These are phyloP conservation scores for Wallacemonas sp. DNA, from an alignment of 208 protist species.

Conservation along the genomic window DNA sequence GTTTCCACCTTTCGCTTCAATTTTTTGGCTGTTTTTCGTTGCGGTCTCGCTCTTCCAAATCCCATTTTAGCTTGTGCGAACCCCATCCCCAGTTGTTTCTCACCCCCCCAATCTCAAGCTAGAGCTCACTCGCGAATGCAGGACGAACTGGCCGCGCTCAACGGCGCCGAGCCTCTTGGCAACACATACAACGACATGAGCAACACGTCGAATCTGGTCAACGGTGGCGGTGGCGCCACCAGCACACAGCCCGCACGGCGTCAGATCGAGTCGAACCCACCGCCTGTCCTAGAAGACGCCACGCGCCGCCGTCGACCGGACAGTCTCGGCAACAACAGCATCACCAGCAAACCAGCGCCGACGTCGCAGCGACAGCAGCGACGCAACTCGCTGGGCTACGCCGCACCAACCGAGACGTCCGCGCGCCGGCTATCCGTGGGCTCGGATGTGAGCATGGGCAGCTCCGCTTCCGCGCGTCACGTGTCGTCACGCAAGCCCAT, in stretches of 20 bases:
- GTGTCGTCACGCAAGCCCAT: conserved; percentile 6
- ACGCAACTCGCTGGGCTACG: conserved; percentile 5
- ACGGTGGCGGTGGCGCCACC: background rate
- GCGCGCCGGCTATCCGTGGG: conserved; percentile 11
- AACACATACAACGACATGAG: conserved; percentile 13
- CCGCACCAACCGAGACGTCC: conserved; percentile 15
- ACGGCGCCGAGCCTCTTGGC: conserved; percentile 12
- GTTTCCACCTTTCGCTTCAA: too few species aligned
- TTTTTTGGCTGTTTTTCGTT: too few species aligned
- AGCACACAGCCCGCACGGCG: background rate
- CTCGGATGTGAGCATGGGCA: conserved; percentile 16
- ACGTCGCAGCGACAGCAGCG: conserved; percentile 9
- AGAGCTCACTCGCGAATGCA: too few species aligned
- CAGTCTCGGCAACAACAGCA: conserved; percentile 8
- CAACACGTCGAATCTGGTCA: conserved; percentile 2
- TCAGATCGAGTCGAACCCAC: conserved; percentile 7
- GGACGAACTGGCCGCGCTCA: conserved; percentile 9
- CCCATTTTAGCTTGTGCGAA: too few species aligned
- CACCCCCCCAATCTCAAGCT: too few species aligned
- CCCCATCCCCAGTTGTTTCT: too few species aligned
- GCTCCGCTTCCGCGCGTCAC: conserved; percentile 6
- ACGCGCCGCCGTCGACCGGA: conserved; percentile 10
- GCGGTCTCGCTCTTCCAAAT: too few species aligned
- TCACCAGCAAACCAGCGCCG: conserved; percentile 5
- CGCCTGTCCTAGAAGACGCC: conserved; percentile 10